Conservation (phyloP, 2,329 filamentous ascomycete species). For the Celoporthe dispersa region DNA sequence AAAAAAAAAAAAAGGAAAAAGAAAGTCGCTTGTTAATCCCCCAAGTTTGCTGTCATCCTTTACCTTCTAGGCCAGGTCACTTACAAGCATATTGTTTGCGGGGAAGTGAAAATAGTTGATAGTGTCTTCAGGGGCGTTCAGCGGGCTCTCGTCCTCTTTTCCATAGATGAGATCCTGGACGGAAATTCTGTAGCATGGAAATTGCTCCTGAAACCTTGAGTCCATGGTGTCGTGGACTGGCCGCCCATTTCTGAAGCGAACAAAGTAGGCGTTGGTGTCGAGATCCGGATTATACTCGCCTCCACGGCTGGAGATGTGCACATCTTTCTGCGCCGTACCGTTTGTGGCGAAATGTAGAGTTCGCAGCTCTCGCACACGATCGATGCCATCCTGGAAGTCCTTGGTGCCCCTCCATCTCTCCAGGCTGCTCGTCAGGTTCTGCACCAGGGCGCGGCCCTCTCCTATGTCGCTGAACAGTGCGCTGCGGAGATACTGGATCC, state of each 20-base stretch:
- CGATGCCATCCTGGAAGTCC: constrained; percentile 25
- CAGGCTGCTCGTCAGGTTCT: constrained; percentile 18
- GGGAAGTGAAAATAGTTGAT: constrained; percentile 34
- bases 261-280: constrained; percentile 28
- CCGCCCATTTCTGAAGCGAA: constrained; percentile 24
- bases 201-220: constrained; percentile 25
- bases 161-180: constrained; percentile 18
- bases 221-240: constrained; percentile 16
- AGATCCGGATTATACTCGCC: constrained; percentile 24
- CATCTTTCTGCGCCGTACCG: constrained; percentile 17
- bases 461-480: constrained; percentile 19
- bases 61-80: neutral
- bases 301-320: neutral
- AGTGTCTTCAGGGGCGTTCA: constrained; percentile 14
- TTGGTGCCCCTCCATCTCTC: constrained; percentile 20
- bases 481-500: constrained; percentile 20
- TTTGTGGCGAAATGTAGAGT: constrained; percentile 25
- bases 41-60: neutral
- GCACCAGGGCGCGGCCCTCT: constrained; percentile 20
- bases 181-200: constrained; percentile 24
- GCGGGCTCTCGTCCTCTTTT: constrained; percentile 1
- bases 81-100: constrained; percentile 33
- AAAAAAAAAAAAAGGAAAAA: too few relatives aligned
- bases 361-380: constrained; percentile 20
- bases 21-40: neutral